Conservation (phyloP, 2,329 filamentous ascomycete genomes). For the Talaromyces sp. region DNA sequence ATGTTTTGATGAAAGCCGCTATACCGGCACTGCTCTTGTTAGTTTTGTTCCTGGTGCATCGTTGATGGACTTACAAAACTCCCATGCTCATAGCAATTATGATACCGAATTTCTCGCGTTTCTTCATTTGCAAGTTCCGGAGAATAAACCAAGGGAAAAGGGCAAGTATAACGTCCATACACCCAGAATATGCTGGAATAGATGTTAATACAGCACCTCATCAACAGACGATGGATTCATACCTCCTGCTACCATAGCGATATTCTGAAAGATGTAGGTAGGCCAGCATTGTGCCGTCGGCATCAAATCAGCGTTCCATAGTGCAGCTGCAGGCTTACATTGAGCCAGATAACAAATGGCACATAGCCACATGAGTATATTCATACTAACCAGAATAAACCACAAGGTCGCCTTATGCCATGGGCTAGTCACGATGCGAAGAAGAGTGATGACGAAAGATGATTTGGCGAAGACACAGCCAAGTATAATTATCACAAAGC, state of each 20-base stretch:
- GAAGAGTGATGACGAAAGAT: slow-evolving; percentile 4
- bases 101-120: slow-evolving; percentile 31
- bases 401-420: background rate
- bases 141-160: slow-evolving; percentile 30
- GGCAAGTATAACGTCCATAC: slow-evolving; percentile 33
- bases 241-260: slow-evolving; percentile 6
- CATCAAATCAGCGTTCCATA: background rate
- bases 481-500: slow-evolving; percentile 5
- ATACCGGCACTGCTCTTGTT: slow-evolving; percentile 21
- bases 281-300: slow-evolving; percentile 3
- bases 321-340: slow-evolving; percentile 1
- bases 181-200: slow-evolving; percentile 21
- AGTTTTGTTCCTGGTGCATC: background rate
- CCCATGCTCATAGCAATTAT: slow-evolving; percentile 32
- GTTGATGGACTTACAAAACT: slow-evolving; percentile 22
- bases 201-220: background rate
- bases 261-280: background rate
- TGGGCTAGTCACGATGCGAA: background rate
- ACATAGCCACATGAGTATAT: slow-evolving; percentile 4
- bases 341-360: slow-evolving; percentile 1
- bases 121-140: slow-evolving; percentile 31
- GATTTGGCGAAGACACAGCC: slow-evolving; percentile 7
- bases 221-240: background rate
- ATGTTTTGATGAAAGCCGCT: slow-evolving; percentile 28
- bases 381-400: slow-evolving; percentile 7